Conservation (phyloP, 768 basidiomycete species). For the Panus rudis region DNA sequence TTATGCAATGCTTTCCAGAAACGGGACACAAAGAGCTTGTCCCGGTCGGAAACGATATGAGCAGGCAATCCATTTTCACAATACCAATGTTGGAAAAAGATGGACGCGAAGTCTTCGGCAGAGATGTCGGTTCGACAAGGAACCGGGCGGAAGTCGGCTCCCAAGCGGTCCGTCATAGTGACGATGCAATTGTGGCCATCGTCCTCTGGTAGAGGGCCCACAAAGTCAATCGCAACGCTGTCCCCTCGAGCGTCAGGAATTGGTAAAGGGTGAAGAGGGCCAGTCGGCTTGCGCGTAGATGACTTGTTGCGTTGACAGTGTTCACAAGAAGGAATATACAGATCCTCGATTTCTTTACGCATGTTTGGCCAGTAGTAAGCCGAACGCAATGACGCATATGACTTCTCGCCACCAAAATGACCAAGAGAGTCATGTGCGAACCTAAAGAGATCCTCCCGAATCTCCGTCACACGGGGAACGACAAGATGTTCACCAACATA, state of each 20-base stretch:
- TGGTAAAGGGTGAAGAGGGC: constrained; percentile 17
- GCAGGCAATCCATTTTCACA: constrained; percentile 17
- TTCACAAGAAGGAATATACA: constrained; percentile 27
- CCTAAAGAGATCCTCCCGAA: constrained; percentile 9
- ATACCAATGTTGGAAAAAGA: constrained; percentile 24
- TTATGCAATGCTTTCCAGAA: constrained; percentile 28
- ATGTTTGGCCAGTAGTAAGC: constrained; percentile 23
- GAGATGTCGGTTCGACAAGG: constrained; percentile 5
- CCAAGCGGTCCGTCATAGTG: constrained; percentile 15
- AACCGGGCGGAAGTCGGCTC: constrained; percentile 9
- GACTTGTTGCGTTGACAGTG: constrained; percentile 29
- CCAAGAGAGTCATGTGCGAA: constrained; percentile 14
- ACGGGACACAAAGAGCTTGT: constrained; percentile 24
- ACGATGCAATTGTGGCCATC: constrained; percentile 20
- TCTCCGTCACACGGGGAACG: constrained; percentile 1
- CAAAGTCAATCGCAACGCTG: constrained; percentile 19
- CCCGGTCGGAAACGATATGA: constrained; percentile 21
- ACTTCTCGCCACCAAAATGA: constrained; percentile 16
- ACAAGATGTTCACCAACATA: constrained; percentile 8
- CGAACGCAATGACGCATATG: constrained; percentile 5
- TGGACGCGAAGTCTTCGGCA: constrained; percentile 11
- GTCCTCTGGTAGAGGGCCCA: constrained; percentile 19
- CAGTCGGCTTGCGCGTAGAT: constrained; percentile 12
- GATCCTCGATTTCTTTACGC: constrained; percentile 20
- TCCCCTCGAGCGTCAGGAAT: constrained; percentile 13